A percentile compares a stretch with the other conserved stretches of the same genome.
Conservation (phyloP, 2,329 filamentous ascomycete genomes). For the Aspergillus udagawae region DNA sequence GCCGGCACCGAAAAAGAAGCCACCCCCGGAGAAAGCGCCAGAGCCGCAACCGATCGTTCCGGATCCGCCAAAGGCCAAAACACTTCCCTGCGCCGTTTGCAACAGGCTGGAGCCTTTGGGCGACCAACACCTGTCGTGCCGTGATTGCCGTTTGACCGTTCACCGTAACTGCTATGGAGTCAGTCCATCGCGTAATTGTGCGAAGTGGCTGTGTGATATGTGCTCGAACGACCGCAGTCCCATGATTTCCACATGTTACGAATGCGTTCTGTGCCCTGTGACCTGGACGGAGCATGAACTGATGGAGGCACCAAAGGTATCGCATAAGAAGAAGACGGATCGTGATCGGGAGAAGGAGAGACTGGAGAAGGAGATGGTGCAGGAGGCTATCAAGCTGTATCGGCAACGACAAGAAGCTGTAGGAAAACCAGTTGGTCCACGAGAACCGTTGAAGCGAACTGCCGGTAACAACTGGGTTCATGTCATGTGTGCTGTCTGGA, state of each 20-base stretch:
- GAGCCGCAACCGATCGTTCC: conserved; percentile 63
- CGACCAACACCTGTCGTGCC: conserved; percentile 72
- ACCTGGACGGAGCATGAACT: conserved; percentile 77
- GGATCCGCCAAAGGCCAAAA: conserved; percentile 72
- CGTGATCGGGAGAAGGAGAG: conserved; percentile 87
- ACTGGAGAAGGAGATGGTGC: conserved; percentile 76
- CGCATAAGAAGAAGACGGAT: conserved; percentile 85
- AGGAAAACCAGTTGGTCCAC: conserved; percentile 75
- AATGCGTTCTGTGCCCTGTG: conserved; percentile 87
- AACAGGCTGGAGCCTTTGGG: conserved; percentile 66
- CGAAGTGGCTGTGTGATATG: conserved; percentile 94
- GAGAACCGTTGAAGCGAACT: conserved; percentile 89
- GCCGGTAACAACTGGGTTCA: conserved; percentile 98
- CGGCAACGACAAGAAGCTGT: conserved; percentile 76
- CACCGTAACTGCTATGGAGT: conserved; percentile 94
- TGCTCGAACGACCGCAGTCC: conserved; percentile 92
- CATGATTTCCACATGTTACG: conserved; percentile 87
- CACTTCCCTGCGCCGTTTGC: conserved; percentile 83
- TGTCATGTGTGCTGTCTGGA: conserved; percentile 88
- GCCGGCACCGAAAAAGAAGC: conserved; percentile 59
- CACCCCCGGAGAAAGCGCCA: conserved; percentile 52
- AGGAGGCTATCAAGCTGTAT: conserved; percentile 76
- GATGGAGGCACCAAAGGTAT: conserved; percentile 73
- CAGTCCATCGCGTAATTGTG: conserved; percentile 60
- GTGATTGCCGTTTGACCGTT: conserved; percentile 85